Base-by-base conservation (phyloP, 106 monocot genomes). In the Vanilla planifolia region DNA sequence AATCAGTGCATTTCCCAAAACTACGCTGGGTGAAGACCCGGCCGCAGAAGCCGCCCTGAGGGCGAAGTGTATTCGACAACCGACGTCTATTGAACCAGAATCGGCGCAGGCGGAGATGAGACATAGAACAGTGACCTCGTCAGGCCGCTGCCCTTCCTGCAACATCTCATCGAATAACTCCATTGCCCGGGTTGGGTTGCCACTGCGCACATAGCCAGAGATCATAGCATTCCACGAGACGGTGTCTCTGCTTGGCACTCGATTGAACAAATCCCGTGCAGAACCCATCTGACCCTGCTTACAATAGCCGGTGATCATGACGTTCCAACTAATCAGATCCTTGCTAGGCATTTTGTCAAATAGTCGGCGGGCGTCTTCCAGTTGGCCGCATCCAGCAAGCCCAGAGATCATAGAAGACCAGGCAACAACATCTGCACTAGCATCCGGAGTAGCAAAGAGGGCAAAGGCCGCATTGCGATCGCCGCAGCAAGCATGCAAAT, bases 221-320 rank as follows among this genome's bases (percentile, higher is more conserved):
- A 87, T 70, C 75, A 87, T 75, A 1, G 73, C 79, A 15, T 87
- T 87, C 79, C 81, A 87, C 6, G 87, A 82, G n/a, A 87, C 87
- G 1, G 82, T 82, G 50, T 87, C 87, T 34, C 60, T 66, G 9
- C 43, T 11, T 0, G 69, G 79, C 7, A 82, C 43, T 25, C 4
- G 10, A 24, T 76, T 73, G 43, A 87, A 87, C 51, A 87, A 62
- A 57, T 82, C 66, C 20, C 75, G 45, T 1, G 87, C 87, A 6
- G 24, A 22, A 5, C 5, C 63, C 87, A 82, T 82, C 22, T 65
- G 48, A 2, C 87, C 72, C 2, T 43, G 47, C 46, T 73, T 78
- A 1, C 62, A 73, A 30, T 87, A 87, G 8, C 53, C 87, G 0
- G 87, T 87, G 48, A 87, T 79, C 87, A 87, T 87, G 19, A 87